Base-by-base conservation (phyloP, 768 basidiomycete genomes). In the Cantharellus anzutake region DNA sequence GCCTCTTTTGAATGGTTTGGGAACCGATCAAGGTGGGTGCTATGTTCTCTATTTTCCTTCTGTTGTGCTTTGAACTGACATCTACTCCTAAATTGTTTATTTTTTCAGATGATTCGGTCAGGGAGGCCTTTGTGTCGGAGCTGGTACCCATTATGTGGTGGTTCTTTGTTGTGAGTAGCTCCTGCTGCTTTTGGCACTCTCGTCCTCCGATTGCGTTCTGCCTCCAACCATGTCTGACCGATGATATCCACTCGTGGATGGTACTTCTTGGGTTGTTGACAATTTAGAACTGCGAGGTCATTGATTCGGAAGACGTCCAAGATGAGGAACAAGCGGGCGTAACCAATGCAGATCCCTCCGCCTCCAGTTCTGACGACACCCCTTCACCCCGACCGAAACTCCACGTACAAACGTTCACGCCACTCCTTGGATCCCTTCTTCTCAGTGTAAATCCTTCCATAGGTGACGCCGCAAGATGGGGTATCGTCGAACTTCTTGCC, bases 131-230 rank as follows among this genome's bases (percentile, higher is more conserved):
- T 34, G 83, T 87, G 1, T 76, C 80, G 2, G 83, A 87, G 64
- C 74, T 98, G 5, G 81, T 87, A 42, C 73, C 78, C 56, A 79
- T 94, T 64, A 79, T 96, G 55, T 96, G 90, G 90, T 94, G 89
- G 82, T 97, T 94, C 71, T 82, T 88, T 65, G 70, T 72, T 14
- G 70, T 71, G 40, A 42, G 67, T 58, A 3, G 5, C 7, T 16
- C 20, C 51, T 39, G 20, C 20, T 29, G 20, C 20, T 29, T 29
- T 29, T 51, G 35, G 34, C 37, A 35, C 7, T 34, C 4, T 60
- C 3, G 5, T 48, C 3, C 3, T 16, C 16, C 42, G 39, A 11
- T 4, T 38, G 14, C 41, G 42, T 14, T 5, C 14, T 11, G 20
- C 3, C 53, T 16, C 39, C 42, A n/a, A 37, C 41, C 2, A 5